These are phyloP conservation scores for Talaromyces liani DNA, from an alignment of 495 filamentous ascomycete species.

Conservation along the genomic window DNA sequence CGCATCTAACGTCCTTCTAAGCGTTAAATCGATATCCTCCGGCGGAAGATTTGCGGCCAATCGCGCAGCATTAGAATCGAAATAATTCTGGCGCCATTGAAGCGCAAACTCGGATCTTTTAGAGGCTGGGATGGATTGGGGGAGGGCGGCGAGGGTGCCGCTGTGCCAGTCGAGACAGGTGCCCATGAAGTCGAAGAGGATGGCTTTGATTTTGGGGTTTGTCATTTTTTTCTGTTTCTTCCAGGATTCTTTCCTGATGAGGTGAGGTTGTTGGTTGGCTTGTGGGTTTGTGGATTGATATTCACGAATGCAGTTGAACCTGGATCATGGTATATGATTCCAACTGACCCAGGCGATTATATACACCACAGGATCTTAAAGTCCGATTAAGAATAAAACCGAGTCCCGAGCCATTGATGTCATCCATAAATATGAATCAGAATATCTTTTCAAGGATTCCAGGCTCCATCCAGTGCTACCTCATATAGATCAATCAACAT, in stretches of 20 bases:
- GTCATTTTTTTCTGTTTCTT: slow-evolving; percentile 1
- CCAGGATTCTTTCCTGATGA: no score
- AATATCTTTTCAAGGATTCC: no score
- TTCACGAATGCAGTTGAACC: no score
- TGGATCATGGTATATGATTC: no score
- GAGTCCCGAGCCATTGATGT: not conserved
- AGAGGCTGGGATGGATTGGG: slow-evolving; percentile 10
- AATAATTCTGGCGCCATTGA: slow-evolving; percentile 41
- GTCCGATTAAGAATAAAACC: no score
- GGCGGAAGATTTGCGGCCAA: slow-evolving; percentile 22
- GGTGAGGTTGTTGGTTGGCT: no score
- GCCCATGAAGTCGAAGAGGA: slow-evolving; percentile 39
- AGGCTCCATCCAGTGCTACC: no score
- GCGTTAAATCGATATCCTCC: slow-evolving; percentile 45
- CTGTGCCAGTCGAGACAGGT: slow-evolving; percentile 37
- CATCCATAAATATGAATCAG: no score
- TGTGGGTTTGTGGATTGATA: no score
- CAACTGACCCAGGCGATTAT: no score
- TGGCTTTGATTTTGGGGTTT: slow-evolving; percentile 23
- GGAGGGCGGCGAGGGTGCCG: slow-evolving; percentile 18
- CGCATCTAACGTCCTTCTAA: slow-evolving; percentile 25
- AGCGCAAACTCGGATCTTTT: slow-evolving; percentile 34
- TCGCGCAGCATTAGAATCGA: slow-evolving; percentile 33
- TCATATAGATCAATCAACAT: no score
- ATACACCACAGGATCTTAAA: no score